Conservation (phyloP, 2,329 filamentous ascomycete species). For the Leptographium procerum region DNA sequence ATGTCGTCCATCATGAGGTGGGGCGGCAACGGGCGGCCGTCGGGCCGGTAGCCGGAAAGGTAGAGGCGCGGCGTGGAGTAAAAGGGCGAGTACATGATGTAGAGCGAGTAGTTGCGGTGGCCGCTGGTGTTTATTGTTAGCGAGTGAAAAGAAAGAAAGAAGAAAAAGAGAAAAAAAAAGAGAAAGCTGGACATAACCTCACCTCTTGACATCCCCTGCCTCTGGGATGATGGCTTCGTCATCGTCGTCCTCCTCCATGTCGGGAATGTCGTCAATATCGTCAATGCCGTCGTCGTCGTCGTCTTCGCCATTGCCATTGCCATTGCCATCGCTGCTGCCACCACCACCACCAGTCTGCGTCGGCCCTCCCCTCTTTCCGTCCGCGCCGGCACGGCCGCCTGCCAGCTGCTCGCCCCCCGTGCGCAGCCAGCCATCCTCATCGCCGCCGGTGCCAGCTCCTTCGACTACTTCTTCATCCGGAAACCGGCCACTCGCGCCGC, state of each 20-base stretch:
- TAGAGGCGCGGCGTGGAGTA: constrained; percentile 94
- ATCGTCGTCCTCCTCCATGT: constrained; percentile 97
- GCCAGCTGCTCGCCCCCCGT: constrained; percentile 50
- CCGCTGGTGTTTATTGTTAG: constrained; percentile 46
- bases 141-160: neutral
- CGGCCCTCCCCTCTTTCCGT: no score
- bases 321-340: constrained; percentile 19
- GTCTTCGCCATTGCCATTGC: constrained; percentile 51
- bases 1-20: constrained; percentile 29
- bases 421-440: constrained; percentile 83
- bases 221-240: constrained; percentile 94
- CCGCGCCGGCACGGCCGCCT: neutral
- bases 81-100: constrained; percentile 96
- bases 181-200: constrained; percentile 9
- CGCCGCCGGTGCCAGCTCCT: constrained; percentile 40
- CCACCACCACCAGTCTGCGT: neutral
- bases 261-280: constrained; percentile 76
- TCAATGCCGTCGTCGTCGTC: constrained; percentile 43
- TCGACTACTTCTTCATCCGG: constrained; percentile 38
- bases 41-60: constrained; percentile 75
- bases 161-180: constrained; percentile 1
- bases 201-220: constrained; percentile 36
- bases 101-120: constrained; percentile 89
- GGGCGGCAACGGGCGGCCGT: constrained; percentile 44
- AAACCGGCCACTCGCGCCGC: constrained; percentile 20